These are phyloP conservation scores for Carex arenaria DNA, from an alignment of 202 grass and related monocot genomes.

Conservation along the genomic window DNA sequence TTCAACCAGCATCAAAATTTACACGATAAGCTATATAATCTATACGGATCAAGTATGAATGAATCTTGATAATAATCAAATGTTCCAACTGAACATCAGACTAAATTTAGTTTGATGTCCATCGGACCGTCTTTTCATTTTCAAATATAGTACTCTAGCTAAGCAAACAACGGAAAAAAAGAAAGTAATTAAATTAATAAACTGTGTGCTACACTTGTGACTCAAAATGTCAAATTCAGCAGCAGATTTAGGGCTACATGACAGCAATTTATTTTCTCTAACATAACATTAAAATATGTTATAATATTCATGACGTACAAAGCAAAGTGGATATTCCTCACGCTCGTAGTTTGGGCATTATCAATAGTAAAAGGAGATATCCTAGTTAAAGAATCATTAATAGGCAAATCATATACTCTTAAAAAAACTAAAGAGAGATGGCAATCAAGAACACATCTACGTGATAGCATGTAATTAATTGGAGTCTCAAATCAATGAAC, in stretches of 20 bases:
- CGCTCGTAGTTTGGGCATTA: not conserved
- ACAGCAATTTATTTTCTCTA: not conserved
- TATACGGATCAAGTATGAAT: no score
- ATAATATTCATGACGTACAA: not conserved
- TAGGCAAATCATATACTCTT: no score
- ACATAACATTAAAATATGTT: not conserved
- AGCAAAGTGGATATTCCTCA: not conserved
- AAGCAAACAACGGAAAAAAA: not conserved
- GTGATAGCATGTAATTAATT: not conserved
- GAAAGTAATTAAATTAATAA: not conserved
- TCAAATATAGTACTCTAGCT: not conserved
- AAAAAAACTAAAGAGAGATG: not conserved
- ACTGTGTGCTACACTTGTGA: not conserved
- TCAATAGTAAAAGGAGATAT: not conserved
- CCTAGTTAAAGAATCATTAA: no score
- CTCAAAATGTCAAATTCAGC: not conserved
- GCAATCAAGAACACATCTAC: not conserved
- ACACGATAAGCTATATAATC: no score
- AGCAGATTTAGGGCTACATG: not conserved
- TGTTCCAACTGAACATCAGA: no score
- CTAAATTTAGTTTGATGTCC: no score
- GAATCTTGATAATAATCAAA: no score
- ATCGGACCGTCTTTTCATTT: no score
- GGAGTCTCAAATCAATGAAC: not conserved
- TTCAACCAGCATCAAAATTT: no score